phyloP scores from a whole-genome alignment of 2,329 filamentous ascomycete species.

The Nemania serpens region DNA sequence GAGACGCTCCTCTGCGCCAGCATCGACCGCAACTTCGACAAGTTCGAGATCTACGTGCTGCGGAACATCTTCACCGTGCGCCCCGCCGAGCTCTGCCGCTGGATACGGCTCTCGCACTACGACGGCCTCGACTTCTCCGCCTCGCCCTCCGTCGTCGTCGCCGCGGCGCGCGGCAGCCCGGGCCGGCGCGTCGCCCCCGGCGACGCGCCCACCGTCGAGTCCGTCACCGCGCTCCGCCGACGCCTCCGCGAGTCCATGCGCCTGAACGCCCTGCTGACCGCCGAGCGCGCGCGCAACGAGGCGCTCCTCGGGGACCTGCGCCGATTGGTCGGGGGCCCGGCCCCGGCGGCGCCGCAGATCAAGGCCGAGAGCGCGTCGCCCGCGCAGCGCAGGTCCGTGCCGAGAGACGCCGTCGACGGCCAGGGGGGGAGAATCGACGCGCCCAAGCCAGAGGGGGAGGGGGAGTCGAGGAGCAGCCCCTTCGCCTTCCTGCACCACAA shows the following conservation, averaged over 20 bases:
- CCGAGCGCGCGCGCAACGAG: conserved; percentile 53
- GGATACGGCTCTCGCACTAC: conserved; percentile 85
- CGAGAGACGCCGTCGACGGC: conserved; percentile 1
- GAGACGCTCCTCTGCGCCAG: conserved; percentile 81
- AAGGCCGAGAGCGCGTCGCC: conserved; percentile 38
- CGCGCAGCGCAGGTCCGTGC: conserved; percentile 7
- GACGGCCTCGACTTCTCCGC: conserved; percentile 62
- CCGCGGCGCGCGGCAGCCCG: background rate
- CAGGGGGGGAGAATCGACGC: conserved; percentile 8
- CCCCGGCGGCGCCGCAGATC: conserved; percentile 9
- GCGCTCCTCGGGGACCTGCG: conserved; percentile 40
- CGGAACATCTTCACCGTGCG: conserved; percentile 77
- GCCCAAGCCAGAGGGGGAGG: no score
- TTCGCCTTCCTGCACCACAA: conserved; percentile 64
- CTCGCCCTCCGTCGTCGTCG: background rate
- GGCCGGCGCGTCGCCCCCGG: background rate
- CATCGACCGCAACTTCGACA: conserved; percentile 84
- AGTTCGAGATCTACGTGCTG: conserved; percentile 87
- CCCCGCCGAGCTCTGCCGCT: conserved; percentile 69
- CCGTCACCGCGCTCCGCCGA: conserved; percentile 71
- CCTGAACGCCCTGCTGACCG: conserved; percentile 62
- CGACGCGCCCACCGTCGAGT: conserved; percentile 62
- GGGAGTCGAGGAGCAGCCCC: conserved; percentile 33
- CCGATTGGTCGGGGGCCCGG: conserved; percentile 35
- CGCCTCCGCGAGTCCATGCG: conserved; percentile 64